Evolutionary conservation across 352 stramenopile species (phyloP).

Genomic region (Phytophthora fragariaefolia): DNA sequence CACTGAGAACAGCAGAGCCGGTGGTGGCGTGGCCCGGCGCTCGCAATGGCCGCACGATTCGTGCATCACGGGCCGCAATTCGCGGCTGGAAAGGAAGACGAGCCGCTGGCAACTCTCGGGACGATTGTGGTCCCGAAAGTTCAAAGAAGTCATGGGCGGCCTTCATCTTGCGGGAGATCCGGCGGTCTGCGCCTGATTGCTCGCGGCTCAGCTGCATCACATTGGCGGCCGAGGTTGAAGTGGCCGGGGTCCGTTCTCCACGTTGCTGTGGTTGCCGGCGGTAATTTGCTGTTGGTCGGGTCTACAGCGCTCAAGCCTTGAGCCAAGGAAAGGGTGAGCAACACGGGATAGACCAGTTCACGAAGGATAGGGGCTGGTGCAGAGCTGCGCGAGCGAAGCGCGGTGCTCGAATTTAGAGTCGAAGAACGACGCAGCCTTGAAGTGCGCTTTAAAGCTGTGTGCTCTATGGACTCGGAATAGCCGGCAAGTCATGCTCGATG

Average conservation of each 20-base stretch:
- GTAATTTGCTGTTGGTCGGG: no score
- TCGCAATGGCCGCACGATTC: no score
- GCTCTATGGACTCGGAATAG: not conserved
- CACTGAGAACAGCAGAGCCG: no score
- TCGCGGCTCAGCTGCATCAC: not conserved
- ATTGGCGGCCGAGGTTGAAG: conserved; percentile 12
- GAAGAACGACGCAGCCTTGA: not conserved
- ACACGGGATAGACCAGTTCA: not conserved
- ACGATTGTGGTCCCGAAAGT: conserved; percentile 13
- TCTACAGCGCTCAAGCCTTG: not conserved
- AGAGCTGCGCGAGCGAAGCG: not conserved
- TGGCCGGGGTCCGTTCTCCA: not conserved
- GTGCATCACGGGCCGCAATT: no score
- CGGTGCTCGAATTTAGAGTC: not conserved
- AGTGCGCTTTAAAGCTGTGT: not conserved
- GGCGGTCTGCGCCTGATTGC: conserved; percentile 4
- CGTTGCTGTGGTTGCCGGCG: no score
- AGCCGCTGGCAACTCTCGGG: not conserved
- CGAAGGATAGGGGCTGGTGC: not conserved
- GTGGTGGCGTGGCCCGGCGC: no score
- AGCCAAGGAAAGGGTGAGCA: not conserved
- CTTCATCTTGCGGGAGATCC: conserved; percentile 2
- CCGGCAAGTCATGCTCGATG: not conserved
- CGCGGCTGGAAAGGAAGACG: conserved; percentile 11
- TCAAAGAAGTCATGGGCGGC: conserved; percentile 11